These are phyloP conservation scores for Komagataella mondaviorum DNA, from an alignment of 805 yeast species.

Conservation along the genomic window DNA sequence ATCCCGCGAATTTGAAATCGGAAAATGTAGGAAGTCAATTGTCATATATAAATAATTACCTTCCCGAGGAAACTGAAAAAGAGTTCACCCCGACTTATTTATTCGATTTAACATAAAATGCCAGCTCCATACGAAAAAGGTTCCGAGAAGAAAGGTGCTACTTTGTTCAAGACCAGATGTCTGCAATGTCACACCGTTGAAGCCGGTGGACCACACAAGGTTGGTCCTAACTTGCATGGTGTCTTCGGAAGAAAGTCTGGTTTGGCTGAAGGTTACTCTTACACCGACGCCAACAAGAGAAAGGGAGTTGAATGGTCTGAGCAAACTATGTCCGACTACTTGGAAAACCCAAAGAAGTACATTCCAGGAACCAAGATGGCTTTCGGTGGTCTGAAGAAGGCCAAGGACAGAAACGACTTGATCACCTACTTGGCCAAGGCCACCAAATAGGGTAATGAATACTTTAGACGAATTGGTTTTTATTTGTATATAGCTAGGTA, in stretches of 20 bases:
- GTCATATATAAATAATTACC: not conserved
- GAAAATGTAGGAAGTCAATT: not conserved
- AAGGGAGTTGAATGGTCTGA: slow-evolving; percentile 84
- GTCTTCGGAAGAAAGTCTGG: slow-evolving; percentile 89
- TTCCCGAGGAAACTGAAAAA: not conserved
- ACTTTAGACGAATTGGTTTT: not conserved
- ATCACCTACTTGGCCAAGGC: slow-evolving; percentile 66
- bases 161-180: slow-evolving; percentile 97
- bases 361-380: slow-evolving; percentile 99
- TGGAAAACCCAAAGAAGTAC: slow-evolving; percentile 99
- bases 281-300: slow-evolving; percentile 97
- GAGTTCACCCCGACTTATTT: not conserved
- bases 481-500: not conserved
- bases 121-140: slow-evolving; percentile 36
- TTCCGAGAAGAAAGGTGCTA: slow-evolving; percentile 90
- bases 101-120: slow-evolving; percentile 10
- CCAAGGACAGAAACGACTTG: slow-evolving; percentile 96
- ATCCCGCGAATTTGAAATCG: not conserved
- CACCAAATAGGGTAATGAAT: slow-evolving; percentile 23
- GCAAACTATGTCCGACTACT: slow-evolving; percentile 86
- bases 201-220: slow-evolving; percentile 94
- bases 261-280: slow-evolving; percentile 82
- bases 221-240: slow-evolving; percentile 98
- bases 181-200: slow-evolving; percentile 97
- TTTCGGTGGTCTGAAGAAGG: slow-evolving; percentile 98